Percentiles rank a stretch among this genome's conserved stretches.
These are phyloP conservation scores for Alternaria solani DNA, from an alignment of 2,329 filamentous ascomycete genomes.

Conservation along the genomic window DNA sequence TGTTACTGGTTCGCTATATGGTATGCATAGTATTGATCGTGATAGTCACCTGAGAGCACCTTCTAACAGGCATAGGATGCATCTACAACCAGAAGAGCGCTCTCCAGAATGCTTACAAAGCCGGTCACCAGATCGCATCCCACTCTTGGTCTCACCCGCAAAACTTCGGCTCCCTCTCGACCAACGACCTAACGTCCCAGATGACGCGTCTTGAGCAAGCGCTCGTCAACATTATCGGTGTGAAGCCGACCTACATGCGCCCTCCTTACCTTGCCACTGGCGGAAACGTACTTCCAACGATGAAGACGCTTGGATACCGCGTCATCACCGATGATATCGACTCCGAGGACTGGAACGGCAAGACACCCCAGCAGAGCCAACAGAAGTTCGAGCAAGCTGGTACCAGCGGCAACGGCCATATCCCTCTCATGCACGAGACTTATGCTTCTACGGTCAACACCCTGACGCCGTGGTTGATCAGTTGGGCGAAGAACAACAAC, in stretches of 20 bases:
- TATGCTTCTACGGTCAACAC: conserved; percentile 45
- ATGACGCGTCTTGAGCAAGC: conserved; percentile 47
- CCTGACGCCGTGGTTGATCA: conserved; percentile 48
- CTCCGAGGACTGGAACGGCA: conserved; percentile 46
- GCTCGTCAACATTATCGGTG: conserved; percentile 48
- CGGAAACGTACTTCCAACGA: conserved; percentile 41
- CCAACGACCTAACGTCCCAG: conserved; percentile 39
- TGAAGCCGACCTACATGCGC: conserved; percentile 50
- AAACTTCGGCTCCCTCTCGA: conserved; percentile 44
- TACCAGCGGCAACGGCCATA: conserved; percentile 46
- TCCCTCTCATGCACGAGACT: conserved; percentile 49
- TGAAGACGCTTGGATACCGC: conserved; percentile 47
- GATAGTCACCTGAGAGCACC: not conserved
- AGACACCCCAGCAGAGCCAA: conserved; percentile 44
- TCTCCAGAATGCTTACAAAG: conserved; percentile 42
- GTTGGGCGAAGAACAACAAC: conserved; percentile 48
- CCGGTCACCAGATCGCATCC: conserved; percentile 49
- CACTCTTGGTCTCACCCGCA: conserved; percentile 47
- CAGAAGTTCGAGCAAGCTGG: conserved; percentile 44
- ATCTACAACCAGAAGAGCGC: conserved; percentile 46
- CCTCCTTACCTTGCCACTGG: conserved; percentile 48
- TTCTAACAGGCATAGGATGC: conserved; percentile 21
- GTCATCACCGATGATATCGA: conserved; percentile 48
- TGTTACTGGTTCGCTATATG: conserved; percentile 43
- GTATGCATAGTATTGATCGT: conserved; percentile 1